Percentiles rank a stretch among this genome's conserved stretches.
Evolutionary conservation across 805 yeast genomes (phyloP).

Genomic region (Osmozyma mogii): DNA sequence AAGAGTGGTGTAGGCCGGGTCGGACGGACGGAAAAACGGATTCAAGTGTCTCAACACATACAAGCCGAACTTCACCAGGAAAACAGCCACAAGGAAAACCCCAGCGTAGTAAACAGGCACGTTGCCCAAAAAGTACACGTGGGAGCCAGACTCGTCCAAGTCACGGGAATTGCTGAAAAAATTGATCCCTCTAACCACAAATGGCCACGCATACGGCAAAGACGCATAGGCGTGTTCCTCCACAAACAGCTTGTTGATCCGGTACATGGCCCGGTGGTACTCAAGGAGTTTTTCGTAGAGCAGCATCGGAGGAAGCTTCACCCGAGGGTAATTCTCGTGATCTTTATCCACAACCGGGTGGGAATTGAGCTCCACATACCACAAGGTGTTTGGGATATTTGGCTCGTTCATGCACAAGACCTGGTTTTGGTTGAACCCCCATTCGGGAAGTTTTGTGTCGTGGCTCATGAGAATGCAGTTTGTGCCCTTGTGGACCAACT

Average conservation of each 20-base stretch:
- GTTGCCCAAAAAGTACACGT: slow-evolving; percentile 60
- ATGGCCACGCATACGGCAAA: slow-evolving; percentile 59
- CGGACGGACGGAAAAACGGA: slow-evolving; percentile 19
- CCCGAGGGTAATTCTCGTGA: slow-evolving; percentile 9
- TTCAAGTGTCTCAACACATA: slow-evolving; percentile 19
- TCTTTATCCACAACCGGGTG: slow-evolving; percentile 40
- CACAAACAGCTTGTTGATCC: slow-evolving; percentile 38
- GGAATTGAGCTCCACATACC: slow-evolving; percentile 63
- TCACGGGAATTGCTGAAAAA: slow-evolving; percentile 36
- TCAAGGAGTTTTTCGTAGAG: slow-evolving; percentile 48
- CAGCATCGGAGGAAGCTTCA: slow-evolving; percentile 22
- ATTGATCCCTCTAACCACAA: slow-evolving; percentile 48
- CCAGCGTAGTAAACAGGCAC: slow-evolving; percentile 47
- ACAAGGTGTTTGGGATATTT: slow-evolving; percentile 54
- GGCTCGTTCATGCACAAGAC: slow-evolving; percentile 80
- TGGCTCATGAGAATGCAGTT: slow-evolving; percentile 73
- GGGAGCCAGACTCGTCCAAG: slow-evolving; percentile 18
- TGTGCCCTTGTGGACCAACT: slow-evolving; percentile 57
- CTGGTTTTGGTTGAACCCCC: slow-evolving; percentile 85
- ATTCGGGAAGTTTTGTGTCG: slow-evolving; percentile 62
- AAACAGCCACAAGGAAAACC: slow-evolving; percentile 23
- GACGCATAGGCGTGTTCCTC: slow-evolving; percentile 44
- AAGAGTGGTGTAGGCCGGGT: slow-evolving; percentile 6
- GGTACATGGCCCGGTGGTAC: slow-evolving; percentile 50
- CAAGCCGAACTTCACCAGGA: slow-evolving; percentile 12